Evolutionary conservation across 2,329 filamentous ascomycete genomes (phyloP).

Genomic region (Orbilia ellipsospora): DNA sequence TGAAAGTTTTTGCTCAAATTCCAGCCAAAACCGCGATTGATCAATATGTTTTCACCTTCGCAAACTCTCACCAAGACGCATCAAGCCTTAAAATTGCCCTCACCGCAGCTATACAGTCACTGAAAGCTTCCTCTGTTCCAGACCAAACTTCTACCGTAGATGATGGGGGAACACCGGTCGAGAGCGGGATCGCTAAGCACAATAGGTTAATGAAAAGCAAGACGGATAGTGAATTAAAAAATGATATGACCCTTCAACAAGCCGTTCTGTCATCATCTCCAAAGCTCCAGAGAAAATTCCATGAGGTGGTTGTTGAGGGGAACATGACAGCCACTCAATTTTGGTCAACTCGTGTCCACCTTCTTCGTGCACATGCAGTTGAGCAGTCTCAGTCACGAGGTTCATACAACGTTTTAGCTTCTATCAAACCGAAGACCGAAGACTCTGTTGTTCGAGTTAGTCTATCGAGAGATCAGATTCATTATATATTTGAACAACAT

Average conservation of each 20-base stretch:
- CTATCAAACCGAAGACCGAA: conserved; percentile 81
- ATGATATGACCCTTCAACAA: conserved; percentile 84
- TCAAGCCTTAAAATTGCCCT: conserved; percentile 85
- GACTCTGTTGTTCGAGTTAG: conserved; percentile 81
- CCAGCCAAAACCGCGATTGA: conserved; percentile 61
- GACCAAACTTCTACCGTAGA: conserved; percentile 68
- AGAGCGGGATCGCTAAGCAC: conserved; percentile 57
- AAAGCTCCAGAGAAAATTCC: conserved; percentile 82
- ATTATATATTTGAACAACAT: conserved; percentile 92
- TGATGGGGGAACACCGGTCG: conserved; percentile 60
- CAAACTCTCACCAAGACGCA: conserved; percentile 82
- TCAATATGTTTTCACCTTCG: conserved; percentile 88
- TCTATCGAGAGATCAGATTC: conserved; percentile 90
- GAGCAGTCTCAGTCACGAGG: conserved; percentile 87
- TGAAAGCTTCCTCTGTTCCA: conserved; percentile 68
- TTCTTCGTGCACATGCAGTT: conserved; percentile 89
- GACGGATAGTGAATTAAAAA: conserved; percentile 76
- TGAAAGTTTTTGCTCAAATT: conserved; percentile 81
- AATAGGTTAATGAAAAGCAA: conserved; percentile 7
- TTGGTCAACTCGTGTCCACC: conserved; percentile 87
- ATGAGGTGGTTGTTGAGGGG: conserved; percentile 83
- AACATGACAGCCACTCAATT: conserved; percentile 90
- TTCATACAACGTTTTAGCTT: conserved; percentile 91
- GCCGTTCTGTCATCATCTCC: conserved; percentile 85
- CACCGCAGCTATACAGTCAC: conserved; percentile 77